Base-by-base conservation (phyloP, 371 early-diverging fungal genomes). In the Haplosporangium sp. region DNA sequence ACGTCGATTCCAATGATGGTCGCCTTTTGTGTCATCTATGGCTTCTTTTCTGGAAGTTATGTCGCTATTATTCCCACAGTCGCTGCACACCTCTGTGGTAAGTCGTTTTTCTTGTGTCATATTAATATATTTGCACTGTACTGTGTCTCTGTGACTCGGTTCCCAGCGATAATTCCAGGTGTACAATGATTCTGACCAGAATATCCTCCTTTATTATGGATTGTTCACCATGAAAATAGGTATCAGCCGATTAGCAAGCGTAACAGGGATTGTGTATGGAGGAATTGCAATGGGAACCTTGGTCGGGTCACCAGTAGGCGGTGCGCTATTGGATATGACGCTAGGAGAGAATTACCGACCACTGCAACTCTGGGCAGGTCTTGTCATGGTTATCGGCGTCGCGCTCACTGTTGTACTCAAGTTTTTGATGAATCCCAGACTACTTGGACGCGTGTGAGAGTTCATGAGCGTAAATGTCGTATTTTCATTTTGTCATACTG, bases 281-380 rank as follows among this genome's bases (percentile, higher is more conserved):
- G 74, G 82, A 8, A 82, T 81, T 37, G 81, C 83, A 21, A 55
- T 81, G 16, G 86, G 86, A 23, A 80, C 81, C n/a, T 61, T 85
- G 5, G 51, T 86, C 21, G 88, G 88, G 0, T 65, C 81, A 1
- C 90, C 91, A 8, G 88, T 89, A 53, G 87, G 87, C 29, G 86
- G 89, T 20, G 85, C 83, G 8, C 80, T 89, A 51, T 64, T 85
- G 16, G 85, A 81, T 55, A 23, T 71, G 18, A 67, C 67, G 20
- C 18, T 60, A 2, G 67, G 71, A 10, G 42, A 29, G 18, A 48
- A 76, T 51, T 76, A 76, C 42, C 58, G 45, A 6, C 77, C 77
- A 18, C 13, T 71, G 20, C 71, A 63, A 45, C 53, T 76, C 4
- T 76, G 67, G 67, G 67, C 64, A 36, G 71, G 77, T 11, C 20